Percentiles rank a stretch among this genome's conserved stretches.
phyloP scores from a whole-genome alignment of 768 basidiomycete genomes.

The Zangia roseola region DNA sequence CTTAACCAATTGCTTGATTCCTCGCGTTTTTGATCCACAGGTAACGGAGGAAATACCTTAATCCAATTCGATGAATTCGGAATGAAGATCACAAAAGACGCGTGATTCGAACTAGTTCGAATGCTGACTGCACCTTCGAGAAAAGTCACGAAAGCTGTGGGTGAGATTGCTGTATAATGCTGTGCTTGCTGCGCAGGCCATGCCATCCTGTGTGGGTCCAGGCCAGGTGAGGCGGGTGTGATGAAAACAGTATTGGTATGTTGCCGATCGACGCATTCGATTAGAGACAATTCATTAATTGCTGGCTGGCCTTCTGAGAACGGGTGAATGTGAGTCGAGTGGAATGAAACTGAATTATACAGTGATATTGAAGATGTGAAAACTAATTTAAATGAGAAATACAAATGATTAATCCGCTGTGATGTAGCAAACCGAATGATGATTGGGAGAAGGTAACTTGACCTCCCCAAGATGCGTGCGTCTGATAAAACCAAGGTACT shows the following conservation, averaged over 20 bases:
- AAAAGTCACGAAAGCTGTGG: background rate
- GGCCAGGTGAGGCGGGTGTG: background rate
- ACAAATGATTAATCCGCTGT: background rate
- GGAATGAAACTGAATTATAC: background rate
- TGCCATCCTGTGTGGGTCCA: slow-evolving; percentile 11
- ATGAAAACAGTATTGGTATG: background rate
- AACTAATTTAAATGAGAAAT: background rate
- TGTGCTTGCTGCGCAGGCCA: slow-evolving; percentile 15
- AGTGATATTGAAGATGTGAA: background rate
- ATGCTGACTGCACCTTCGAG: too few species aligned
- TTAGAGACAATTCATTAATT: background rate
- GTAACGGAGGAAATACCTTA: background rate
- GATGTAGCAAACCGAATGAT: background rate
- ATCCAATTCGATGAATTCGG: background rate
- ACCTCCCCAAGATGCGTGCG: background rate
- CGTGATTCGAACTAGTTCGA: background rate
- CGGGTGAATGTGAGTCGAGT: too few species aligned
- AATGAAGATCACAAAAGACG: slow-evolving; percentile 5
- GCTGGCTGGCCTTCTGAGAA: background rate
- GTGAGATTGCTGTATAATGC: slow-evolving; percentile 17
- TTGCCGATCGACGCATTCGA: background rate
- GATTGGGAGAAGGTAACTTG: background rate
- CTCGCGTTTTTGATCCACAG: background rate
- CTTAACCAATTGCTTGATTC: background rate
- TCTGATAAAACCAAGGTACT: slow-evolving; percentile 4